These are phyloP conservation scores for Sclerotinia sclerotiorum DNA, from an alignment of 2,329 filamentous ascomycete genomes.

Conservation along the genomic window DNA sequence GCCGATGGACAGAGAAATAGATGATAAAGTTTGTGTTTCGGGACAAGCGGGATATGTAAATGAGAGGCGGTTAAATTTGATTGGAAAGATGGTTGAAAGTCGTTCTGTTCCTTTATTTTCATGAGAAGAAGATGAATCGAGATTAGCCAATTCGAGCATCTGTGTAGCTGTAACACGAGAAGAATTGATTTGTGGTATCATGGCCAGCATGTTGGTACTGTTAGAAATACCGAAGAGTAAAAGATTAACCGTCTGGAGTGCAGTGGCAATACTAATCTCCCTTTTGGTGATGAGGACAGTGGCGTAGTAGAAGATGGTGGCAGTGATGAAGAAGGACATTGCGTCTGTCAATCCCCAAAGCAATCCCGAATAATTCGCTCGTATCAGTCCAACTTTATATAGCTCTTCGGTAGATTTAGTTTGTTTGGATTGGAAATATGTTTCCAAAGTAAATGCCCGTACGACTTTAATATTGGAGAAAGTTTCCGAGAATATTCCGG, in stretches of 20 bases:
- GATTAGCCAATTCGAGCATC: constrained; percentile 66
- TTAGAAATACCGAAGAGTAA: constrained; percentile 81
- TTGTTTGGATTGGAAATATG: constrained; percentile 67
- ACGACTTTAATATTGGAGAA: constrained; percentile 80
- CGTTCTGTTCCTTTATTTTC: constrained; percentile 50
- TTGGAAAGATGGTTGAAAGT: constrained; percentile 46
- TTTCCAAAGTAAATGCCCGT: constrained; percentile 70
- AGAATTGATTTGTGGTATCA: constrained; percentile 77
- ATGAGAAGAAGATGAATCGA: constrained; percentile 47
- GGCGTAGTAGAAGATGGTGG: constrained; percentile 83
- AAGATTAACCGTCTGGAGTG: constrained; percentile 76
- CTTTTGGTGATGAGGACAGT: constrained; percentile 58
- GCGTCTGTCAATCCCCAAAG: constrained; percentile 79
- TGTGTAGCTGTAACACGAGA: constrained; percentile 70
- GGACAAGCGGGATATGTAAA: constrained; percentile 71
- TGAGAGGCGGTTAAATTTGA: constrained; percentile 56
- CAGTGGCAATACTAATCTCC: constrained; percentile 52
- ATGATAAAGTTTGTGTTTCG: constrained; percentile 54
- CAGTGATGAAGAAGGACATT: constrained; percentile 68
- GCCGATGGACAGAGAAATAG: constrained; percentile 65
- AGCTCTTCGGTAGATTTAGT: constrained; percentile 50
- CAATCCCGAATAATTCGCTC: constrained; percentile 65
- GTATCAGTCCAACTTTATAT: constrained; percentile 61
- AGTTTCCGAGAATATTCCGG: constrained; percentile 68
- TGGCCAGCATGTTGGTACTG: constrained; percentile 65